phyloP scores from a whole-genome alignment of 306 rosid genomes.

The Psophocarpus tetragonolobus region DNA sequence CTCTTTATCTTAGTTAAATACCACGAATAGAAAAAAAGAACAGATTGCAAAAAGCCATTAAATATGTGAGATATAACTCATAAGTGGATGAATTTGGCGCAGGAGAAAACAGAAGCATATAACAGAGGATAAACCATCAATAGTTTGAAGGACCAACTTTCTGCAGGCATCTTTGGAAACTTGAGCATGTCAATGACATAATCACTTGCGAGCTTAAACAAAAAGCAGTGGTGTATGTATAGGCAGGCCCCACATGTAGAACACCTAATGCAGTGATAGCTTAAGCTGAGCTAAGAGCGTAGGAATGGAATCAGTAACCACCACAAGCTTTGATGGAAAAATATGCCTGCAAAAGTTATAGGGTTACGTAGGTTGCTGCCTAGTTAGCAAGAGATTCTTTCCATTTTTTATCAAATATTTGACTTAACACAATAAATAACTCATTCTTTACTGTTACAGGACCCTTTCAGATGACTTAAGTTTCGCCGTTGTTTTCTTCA shows the following conservation, averaged over 20 bases:
- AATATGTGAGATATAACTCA: neutral
- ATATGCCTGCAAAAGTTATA: neutral
- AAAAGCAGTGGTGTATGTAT: neutral
- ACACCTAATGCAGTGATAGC: neutral
- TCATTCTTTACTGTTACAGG: neutral
- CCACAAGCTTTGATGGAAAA: neutral
- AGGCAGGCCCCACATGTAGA: neutral
- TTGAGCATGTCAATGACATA: neutral
- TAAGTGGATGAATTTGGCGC: neutral
- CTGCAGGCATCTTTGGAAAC: neutral
- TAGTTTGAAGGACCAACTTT: conserved; percentile 22
- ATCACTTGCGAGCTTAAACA: conserved; percentile 11
- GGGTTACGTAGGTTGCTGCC: neutral
- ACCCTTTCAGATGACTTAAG: too few relatives aligned
- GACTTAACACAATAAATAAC: neutral
- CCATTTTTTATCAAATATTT: neutral
- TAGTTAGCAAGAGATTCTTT: neutral
- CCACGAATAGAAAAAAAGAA: neutral
- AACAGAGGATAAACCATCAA: neutral
- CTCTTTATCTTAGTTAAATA: too few relatives aligned
- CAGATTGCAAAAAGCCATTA: neutral
- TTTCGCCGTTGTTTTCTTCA: neutral
- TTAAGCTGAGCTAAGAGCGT: neutral
- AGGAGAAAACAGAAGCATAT: neutral
- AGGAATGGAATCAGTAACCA: neutral